Evolutionary conservation across 2,329 filamentous ascomycete genomes (phyloP).

Genomic region (Blastomyces gilchristii): DNA sequence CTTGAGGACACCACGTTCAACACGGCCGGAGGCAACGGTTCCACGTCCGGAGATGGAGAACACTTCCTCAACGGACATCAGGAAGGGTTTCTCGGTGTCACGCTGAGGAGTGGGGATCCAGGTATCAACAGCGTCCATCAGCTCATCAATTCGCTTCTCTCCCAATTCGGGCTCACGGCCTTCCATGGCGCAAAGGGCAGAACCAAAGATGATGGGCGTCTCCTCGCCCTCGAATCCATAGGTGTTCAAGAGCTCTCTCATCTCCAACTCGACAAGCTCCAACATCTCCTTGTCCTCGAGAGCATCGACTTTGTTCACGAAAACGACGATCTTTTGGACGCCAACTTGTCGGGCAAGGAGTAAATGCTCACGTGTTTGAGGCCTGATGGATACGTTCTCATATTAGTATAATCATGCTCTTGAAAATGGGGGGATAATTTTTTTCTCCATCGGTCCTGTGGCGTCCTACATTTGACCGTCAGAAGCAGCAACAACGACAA

Average conservation of each 20-base stretch:
- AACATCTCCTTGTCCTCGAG: conserved; percentile 98
- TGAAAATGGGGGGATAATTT: neutral
- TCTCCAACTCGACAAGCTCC: conserved; percentile 99
- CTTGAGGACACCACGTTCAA: conserved; percentile 91
- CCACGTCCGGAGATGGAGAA: conserved; percentile 88
- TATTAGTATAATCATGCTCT: neutral
- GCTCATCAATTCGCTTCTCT: conserved; percentile 75
- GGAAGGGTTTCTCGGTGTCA: conserved; percentile 94
- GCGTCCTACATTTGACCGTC: conserved; percentile 80
- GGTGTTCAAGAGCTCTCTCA: conserved; percentile 85
- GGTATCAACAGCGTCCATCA: conserved; percentile 76
- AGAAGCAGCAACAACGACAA: conserved; percentile 95
- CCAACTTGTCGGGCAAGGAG: conserved; percentile 96
- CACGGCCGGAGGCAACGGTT: conserved; percentile 92
- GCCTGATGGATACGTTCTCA: conserved; percentile 38
- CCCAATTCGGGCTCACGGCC: conserved; percentile 80
- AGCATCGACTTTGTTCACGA: conserved; percentile 98
- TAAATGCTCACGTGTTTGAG: conserved; percentile 96
- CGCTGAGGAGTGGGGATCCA: conserved; percentile 96
- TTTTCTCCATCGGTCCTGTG: neutral
- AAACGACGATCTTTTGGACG: conserved; percentile 96
- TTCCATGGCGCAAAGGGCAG: conserved; percentile 88
- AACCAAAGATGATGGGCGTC: conserved; percentile 93
- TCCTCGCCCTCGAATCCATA: conserved; percentile 98
- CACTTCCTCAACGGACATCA: conserved; percentile 94